Evolutionary conservation across 1,284 basidiomycete species (phyloP).

Genomic region (Volvariella volvacea): DNA sequence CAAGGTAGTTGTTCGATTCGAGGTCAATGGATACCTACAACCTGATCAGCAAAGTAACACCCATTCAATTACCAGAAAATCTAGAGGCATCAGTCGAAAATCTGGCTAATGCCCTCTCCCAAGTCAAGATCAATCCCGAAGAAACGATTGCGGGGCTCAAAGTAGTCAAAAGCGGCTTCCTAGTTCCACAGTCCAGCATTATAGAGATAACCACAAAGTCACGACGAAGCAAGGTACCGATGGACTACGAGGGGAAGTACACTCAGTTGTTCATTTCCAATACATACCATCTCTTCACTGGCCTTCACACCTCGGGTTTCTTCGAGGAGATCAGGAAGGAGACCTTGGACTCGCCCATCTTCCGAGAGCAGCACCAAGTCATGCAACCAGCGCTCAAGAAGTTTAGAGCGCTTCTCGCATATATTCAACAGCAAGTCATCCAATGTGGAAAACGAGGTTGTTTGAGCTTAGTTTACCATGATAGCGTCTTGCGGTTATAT

Average conservation of each 20-base stretch:
- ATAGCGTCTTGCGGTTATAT: neutral
- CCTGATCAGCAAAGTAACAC: too few species aligned
- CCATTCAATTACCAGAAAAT: too few species aligned
- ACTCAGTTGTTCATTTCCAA: slow-evolving; percentile 52
- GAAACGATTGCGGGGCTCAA: slow-evolving; percentile 19
- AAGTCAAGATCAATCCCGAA: slow-evolving; percentile 11
- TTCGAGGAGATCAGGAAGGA: slow-evolving; percentile 36
- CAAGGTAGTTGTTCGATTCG: slow-evolving; percentile 38
- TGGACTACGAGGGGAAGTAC: slow-evolving; percentile 40
- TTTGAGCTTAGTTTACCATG: slow-evolving; percentile 35
- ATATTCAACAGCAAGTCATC: slow-evolving; percentile 35
- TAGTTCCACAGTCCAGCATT: slow-evolving; percentile 36
- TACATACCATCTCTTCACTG: slow-evolving; percentile 44
- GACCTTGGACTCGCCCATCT: slow-evolving; percentile 23
- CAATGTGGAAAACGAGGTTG: slow-evolving; percentile 34
- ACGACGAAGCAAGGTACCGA: slow-evolving; percentile 19
- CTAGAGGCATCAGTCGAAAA: slow-evolving; percentile 21
- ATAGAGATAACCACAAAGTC: slow-evolving; percentile 44
- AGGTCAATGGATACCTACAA: slow-evolving; percentile 28
- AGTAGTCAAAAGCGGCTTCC: slow-evolving; percentile 31
- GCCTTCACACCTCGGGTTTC: slow-evolving; percentile 36
- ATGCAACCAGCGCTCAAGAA: slow-evolving; percentile 30
- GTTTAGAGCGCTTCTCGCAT: slow-evolving; percentile 30
- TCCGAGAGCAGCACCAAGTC: slow-evolving; percentile 22
- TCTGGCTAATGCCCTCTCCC: slow-evolving; percentile 15